These are phyloP conservation scores for Turnera subulata DNA, from an alignment of 345 rosid genomes.

Conservation along the genomic window DNA sequence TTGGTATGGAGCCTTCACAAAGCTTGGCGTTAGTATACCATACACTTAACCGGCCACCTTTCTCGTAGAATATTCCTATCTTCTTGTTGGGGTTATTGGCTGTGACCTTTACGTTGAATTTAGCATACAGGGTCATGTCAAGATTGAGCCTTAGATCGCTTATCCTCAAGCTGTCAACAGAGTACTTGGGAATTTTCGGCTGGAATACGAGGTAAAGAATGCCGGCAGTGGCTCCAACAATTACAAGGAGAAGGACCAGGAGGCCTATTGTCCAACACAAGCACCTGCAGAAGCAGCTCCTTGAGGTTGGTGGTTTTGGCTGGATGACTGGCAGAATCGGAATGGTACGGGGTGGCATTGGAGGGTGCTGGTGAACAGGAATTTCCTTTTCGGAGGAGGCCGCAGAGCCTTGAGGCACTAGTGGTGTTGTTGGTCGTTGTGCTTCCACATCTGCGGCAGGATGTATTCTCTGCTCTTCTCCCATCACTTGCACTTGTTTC, in stretches of 20 bases:
- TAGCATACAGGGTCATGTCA: conserved; percentile 58
- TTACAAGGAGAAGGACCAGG: conserved; percentile 33
- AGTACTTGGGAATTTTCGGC: conserved; percentile 73
- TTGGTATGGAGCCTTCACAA: conserved; percentile 68
- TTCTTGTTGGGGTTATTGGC: conserved; percentile 80
- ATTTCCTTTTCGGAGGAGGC: conserved; percentile 29
- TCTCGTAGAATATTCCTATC: conserved; percentile 74
- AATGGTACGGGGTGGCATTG: conserved; percentile 10
- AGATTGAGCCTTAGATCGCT: conserved; percentile 60
- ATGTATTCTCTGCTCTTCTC: conserved; percentile 43
- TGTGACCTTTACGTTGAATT: conserved; percentile 67
- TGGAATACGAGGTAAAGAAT: conserved; percentile 61
- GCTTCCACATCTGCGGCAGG: conserved; percentile 38
- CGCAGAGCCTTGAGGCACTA: conserved; percentile 25
- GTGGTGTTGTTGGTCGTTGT: conserved; percentile 24
- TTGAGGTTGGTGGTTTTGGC: conserved; percentile 7
- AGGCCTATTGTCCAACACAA: conserved; percentile 56
- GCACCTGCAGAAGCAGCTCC: conserved; percentile 57
- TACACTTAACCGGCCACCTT: conserved; percentile 59
- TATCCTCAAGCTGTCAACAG: conserved; percentile 56
- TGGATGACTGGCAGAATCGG: conserved; percentile 19
- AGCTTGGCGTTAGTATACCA: conserved; percentile 63
- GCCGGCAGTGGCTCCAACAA: conserved; percentile 42
- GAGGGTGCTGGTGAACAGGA: conserved; percentile 7
- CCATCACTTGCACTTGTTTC: conserved; percentile 23